Base-by-base conservation (phyloP, 192 early-diverging fungal genomes). In the Coemansia erecta region DNA sequence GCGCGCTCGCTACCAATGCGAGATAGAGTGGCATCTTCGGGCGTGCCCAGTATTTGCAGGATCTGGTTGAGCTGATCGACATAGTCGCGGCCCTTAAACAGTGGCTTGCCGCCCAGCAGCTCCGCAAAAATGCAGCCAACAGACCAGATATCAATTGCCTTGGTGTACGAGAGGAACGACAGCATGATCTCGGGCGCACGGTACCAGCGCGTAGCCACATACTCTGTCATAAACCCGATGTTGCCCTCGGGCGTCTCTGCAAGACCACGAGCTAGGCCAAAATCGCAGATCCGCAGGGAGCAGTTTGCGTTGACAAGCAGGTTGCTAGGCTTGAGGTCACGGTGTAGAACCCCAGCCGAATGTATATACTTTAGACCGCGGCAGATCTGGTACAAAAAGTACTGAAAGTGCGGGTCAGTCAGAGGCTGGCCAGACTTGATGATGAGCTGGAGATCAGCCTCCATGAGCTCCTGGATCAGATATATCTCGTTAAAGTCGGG, bases 161-260 rank as follows among this genome's bases (percentile, higher is more conserved):
- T 99, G 58, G 95, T 98, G 81, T 99, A 99, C 52, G 85, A 90
- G 60, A 93, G 88, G 81, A 97, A 97, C 53, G 93, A 94, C 41
- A 99, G 82, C 90, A 99, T 94, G 61, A 99, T 93, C 64, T 99
- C 97, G 18, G 97, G 97, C 14, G 97, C 94, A 46, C 97, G 84
- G 80, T 98, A 99, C 94, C 95, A 99, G 63, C 97, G 81, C n/a
- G 97, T 99, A 40, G 97, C 97, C 24, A 99, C 97, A 60, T 99
- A 99, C 76, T 99, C 97, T 17, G 97, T 99, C 92, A 98, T 98
- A 66, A 95, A 98, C 2, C 93, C 94, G 56, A 87, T 86, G 51
- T 91, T 90, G 37, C 81, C 82, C 35, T 91, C 94, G 26, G 84
- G 85, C 28, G 85, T 85, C 53, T 91, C 89, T 6, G 90, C 86